A percentile compares a stretch with the other conserved stretches of the same genome.
Evolutionary conservation across 2,329 filamentous ascomycete genomes (phyloP).

Genomic region (Cladophialophora carrionii): DNA sequence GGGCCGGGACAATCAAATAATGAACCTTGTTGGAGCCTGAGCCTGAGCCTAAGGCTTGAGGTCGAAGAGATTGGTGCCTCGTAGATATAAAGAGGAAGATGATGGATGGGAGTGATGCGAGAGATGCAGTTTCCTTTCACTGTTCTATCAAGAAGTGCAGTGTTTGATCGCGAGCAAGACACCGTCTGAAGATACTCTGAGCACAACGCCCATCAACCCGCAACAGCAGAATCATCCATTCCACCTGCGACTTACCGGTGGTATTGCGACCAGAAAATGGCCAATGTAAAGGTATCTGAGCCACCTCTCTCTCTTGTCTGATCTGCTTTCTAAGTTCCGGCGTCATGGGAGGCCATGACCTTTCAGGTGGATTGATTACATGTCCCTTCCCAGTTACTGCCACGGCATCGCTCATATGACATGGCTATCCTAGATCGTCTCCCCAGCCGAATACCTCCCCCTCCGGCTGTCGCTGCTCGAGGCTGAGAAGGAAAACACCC

Average conservation of each 20-base stretch:
- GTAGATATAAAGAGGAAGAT: constrained; percentile 4
- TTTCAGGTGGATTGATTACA: background rate
- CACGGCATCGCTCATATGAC: background rate
- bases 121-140: background rate
- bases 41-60: no score
- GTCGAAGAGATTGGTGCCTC: background rate
- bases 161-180: background rate
- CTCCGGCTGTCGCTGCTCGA: constrained; percentile 30
- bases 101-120: background rate
- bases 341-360: background rate
- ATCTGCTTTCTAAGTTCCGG: background rate
- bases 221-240: background rate
- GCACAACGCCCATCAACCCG: no score
- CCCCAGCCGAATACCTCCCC: constrained; percentile 25
- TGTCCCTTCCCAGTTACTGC: background rate
- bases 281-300: constrained; percentile 10
- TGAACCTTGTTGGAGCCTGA: background rate
- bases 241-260: background rate
- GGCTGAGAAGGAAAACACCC: constrained; percentile 31
- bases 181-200: background rate
- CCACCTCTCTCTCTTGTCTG: background rate
- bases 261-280: constrained; percentile 8
- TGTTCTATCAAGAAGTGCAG: background rate
- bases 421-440: constrained; percentile 1
- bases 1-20: constrained; percentile 13